Percentiles rank a stretch among this genome's conserved stretches.
Evolutionary conservation across 164 flowering plant genomes (phyloP).

Genomic region (Akebia trifoliata): DNA sequence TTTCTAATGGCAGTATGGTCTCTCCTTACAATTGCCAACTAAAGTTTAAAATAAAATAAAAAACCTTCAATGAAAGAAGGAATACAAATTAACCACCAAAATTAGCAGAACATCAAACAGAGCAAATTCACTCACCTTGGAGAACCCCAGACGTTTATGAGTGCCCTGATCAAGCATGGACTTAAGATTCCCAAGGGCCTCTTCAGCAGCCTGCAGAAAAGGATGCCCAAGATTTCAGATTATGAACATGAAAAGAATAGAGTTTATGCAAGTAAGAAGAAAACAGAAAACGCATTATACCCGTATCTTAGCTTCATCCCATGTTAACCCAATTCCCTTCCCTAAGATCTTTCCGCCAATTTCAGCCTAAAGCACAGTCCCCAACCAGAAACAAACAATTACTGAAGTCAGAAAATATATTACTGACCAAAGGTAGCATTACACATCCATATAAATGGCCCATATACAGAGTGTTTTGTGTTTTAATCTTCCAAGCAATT

Average conservation of each 20-base stretch:
- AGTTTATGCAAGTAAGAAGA: neutral
- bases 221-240: constrained; percentile 10
- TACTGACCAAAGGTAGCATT: neutral
- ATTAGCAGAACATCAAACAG: neutral
- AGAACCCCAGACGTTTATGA: constrained; percentile 56
- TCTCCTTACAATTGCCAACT: neutral
- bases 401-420: neutral
- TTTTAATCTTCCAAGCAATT: neutral
- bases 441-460: neutral
- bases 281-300: constrained; percentile 28
- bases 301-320: constrained; percentile 88
- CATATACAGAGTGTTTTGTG: neutral
- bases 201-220: constrained; percentile 74
- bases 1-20: neutral
- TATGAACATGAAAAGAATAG: neutral
- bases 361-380: constrained; percentile 52
- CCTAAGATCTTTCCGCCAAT: constrained; percentile 74
- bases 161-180: constrained; percentile 42
- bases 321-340: constrained; percentile 67
- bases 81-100: neutral
- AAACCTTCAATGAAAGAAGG: neutral
- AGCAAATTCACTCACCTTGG: constrained; percentile 54
- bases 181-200: constrained; percentile 56
- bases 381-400: constrained; percentile 6
- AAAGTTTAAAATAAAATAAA: neutral